Base-by-base conservation (phyloP, 148 eudicot species). In the Tetragonia tetragonoides region DNA sequence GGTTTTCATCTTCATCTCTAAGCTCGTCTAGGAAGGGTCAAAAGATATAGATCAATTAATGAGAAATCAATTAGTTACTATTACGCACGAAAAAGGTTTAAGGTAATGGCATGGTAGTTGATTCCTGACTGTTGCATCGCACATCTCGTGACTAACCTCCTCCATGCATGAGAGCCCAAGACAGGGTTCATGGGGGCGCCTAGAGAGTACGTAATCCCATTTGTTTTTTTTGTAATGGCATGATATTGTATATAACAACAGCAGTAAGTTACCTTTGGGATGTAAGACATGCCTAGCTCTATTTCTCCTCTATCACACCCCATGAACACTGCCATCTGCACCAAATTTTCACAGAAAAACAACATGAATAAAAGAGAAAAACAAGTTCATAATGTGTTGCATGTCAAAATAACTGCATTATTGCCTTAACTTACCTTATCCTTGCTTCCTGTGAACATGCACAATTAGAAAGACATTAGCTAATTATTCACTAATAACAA, bases 241-340 rank as follows among this genome's bases (percentile, higher is more conserved):
- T 49, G 53, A 7, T 12, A 49, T 49, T 49, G 12, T 49, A 7
- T n/a, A n/a, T n/a, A 7, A 7, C 1, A 49, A 12, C 8, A 49
- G 53, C 10, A 12, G 8, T 49, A 49, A 12, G 53, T 75, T 79
- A 95, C 99, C 62, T 90, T 89, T 66, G 87, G 62, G 21, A 85
- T 81, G 75, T 17, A 65, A 28, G 97, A 80, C 78, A 93, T 75
- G 62, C 99, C 99, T 0, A 95, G 83, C 76, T 95, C 99, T 54
- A 95, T 87, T 81, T 93, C 99, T 74, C 99, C 99, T 20, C 70
- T 70, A 46, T 69, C 78, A 85, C 95, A 89, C 11, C 95, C 97
- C 90, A 93, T 86, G 65, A 93, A 88, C 47, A 90, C 79, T 0
- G 86, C 93, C 40, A 81, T 83, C 99, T 95, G 84, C 23, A 76